Conservation (phyloP, 2,329 filamentous ascomycete species). For the Penicillium sp. region DNA sequence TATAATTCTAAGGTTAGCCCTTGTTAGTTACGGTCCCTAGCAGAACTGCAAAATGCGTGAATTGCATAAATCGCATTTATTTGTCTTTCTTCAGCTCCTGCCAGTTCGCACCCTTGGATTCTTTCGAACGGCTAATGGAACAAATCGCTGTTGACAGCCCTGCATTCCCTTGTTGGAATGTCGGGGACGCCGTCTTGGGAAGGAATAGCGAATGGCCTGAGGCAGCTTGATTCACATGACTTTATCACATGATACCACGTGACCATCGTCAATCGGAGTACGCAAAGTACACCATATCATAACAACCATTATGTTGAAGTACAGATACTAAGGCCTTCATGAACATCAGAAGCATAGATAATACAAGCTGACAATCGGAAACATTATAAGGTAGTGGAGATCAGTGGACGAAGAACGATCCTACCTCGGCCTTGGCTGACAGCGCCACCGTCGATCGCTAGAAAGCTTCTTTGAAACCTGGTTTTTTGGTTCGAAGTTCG, state of each 20-base stretch:
- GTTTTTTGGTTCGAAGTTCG: background rate
- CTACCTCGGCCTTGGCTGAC: background rate
- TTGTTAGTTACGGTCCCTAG: too few relatives aligned
- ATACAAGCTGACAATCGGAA: too few relatives aligned
- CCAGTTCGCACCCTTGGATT: too few relatives aligned
- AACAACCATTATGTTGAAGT: background rate
- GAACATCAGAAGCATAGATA: background rate
- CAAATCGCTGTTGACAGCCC: background rate
- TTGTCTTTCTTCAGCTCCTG: too few relatives aligned
- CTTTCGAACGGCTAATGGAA: background rate
- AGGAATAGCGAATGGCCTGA: background rate
- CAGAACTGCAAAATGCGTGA: too few relatives aligned
- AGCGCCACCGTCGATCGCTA: slow-evolving; percentile 9
- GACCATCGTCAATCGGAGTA: too few relatives aligned
- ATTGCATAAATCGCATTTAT: too few relatives aligned
- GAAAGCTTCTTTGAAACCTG: slow-evolving; percentile 5
- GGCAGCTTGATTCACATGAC: background rate
- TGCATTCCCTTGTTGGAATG: slow-evolving; percentile 2
- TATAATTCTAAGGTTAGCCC: too few relatives aligned
- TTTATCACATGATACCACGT: background rate
- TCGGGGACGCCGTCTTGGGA: background rate
- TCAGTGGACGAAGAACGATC: background rate
- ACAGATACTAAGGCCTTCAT: background rate
- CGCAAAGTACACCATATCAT: background rate
- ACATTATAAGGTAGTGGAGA: background rate